Base-by-base conservation (phyloP, 1,284 basidiomycete genomes). In the Apiotrichum porosum region DNA sequence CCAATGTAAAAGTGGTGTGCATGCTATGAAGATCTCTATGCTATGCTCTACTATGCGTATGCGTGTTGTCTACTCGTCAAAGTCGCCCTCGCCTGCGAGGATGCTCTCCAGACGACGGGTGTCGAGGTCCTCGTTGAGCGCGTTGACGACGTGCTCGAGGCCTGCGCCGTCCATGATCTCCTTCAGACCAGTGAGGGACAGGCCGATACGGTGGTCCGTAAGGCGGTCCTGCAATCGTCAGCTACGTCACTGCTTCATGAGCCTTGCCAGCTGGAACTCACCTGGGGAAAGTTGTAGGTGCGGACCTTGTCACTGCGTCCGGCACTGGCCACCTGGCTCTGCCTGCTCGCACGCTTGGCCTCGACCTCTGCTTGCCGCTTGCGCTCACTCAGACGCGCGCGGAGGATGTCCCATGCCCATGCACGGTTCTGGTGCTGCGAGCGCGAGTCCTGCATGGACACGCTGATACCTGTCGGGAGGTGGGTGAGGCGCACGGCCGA, bases 361-460 rank as follows among this genome's bases (percentile, higher is more conserved):
- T 81, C 80, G 37, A 85, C 80, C 14, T 91, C 86, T 41, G 80
- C 78, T 5, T 76, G 79, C 6, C 91, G 74, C 63, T 86, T 88
- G 30, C 79, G 76, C 61, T 92, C 88, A 73, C 92, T 81, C 8
- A 95, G 78, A 9, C 91, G 81, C 1, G 88, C 86, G 17, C 83
- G 76, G 1, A 97, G 80, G 15, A 97, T 83, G 67, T 86, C 85
- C 74, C 89, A 95, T 0, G 93, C 92, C 48, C 86, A 83, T 4
- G 85, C 81, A 60, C 83, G 83, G 65, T 97, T 95, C 86, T 93
- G 46, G 68, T 98, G 94, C 68, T 98, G 94, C 63, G 86, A 91
- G 9, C 95, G 82, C 56, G 93, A 92, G 62, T 99, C 94, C 75
- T 98, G 95, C 90, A 97, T 97, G 4, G 91, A 93, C 9, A 98